Conservation (phyloP, 305 asterid genomes). For the Fraxinus platypoda region DNA sequence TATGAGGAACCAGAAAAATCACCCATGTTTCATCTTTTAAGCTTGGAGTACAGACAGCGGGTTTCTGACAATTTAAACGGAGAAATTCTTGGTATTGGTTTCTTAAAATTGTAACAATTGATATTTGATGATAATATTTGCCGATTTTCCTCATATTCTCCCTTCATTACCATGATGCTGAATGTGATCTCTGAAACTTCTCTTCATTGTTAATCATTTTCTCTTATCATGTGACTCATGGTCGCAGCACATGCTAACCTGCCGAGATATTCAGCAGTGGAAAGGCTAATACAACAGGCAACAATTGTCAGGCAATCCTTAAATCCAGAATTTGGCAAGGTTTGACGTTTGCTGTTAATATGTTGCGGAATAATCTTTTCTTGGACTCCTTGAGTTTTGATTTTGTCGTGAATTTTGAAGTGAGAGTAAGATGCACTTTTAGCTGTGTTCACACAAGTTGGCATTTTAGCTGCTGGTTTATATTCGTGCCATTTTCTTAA, state of each 20-base stretch:
- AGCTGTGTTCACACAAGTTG: not conserved
- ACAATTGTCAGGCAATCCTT: constrained; percentile 68
- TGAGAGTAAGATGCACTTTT: not conserved
- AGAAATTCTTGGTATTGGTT: constrained; percentile 67
- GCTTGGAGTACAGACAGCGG: constrained; percentile 68
- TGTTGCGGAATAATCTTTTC: not conserved
- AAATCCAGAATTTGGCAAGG: constrained; percentile 77
- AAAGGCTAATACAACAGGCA: constrained; percentile 80
- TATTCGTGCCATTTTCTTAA: not conserved
- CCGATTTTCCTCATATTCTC: constrained; percentile 18
- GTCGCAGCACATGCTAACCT: constrained; percentile 60
- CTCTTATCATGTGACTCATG: constrained; percentile 7
- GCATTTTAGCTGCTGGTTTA: not conserved
- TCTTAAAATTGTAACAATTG: not conserved
- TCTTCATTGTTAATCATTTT: not conserved
- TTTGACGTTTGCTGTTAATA: constrained; percentile 27
- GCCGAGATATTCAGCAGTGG: constrained; percentile 71
- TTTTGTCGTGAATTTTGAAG: not conserved
- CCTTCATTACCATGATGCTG: not conserved
- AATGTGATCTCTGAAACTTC: not conserved
- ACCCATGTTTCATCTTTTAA: constrained; percentile 83
- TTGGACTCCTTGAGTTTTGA: not conserved
- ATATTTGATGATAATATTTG: not conserved
- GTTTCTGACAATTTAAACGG: constrained; percentile 85
- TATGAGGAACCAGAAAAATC: constrained; percentile 89